Percentiles rank a stretch among this genome's conserved stretches.
These are phyloP conservation scores for Hirschfeldia incana DNA, from an alignment of 345 rosid genomes.

Conservation along the genomic window DNA sequence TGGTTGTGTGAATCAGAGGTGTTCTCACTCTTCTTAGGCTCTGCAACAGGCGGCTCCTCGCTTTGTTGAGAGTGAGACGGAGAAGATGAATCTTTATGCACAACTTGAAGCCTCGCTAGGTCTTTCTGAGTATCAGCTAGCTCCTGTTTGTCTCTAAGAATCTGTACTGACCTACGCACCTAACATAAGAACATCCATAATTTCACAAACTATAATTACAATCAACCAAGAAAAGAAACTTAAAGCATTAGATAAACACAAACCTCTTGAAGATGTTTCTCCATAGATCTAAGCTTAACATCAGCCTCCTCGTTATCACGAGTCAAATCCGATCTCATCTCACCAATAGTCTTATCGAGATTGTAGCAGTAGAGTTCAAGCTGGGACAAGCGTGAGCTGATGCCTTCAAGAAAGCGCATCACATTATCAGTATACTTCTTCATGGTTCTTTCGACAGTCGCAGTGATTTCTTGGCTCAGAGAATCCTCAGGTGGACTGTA, in stretches of 20 bases:
- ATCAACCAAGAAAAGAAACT: background rate
- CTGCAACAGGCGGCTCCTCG: conserved; percentile 64
- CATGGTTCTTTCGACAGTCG: conserved; percentile 71
- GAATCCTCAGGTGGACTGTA: conserved; percentile 90
- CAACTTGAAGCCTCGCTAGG: conserved; percentile 86
- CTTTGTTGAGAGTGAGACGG: conserved; percentile 38
- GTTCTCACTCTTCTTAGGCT: conserved; percentile 60
- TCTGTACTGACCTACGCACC: conserved; percentile 99
- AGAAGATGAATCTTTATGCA: conserved; percentile 81
- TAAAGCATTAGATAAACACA: conserved; percentile 12
- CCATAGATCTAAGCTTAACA: conserved; percentile 78
- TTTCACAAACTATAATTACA: background rate
- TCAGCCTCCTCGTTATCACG: conserved; percentile 75
- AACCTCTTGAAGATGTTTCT: conserved; percentile 97
- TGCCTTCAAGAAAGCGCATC: conserved; percentile 94
- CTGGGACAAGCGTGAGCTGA: conserved; percentile 93
- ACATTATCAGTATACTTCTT: conserved; percentile 73
- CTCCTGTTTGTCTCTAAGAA: conserved; percentile 96
- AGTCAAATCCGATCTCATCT: conserved; percentile 75
- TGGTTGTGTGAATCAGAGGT: conserved; percentile 68
- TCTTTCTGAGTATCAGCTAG: conserved; percentile 94
- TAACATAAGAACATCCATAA: conserved; percentile 32
- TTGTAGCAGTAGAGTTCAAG: conserved; percentile 87
- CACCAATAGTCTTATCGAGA: conserved; percentile 93
- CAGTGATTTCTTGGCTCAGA: conserved; percentile 55